Conservation (phyloP, 2,329 filamentous ascomycete species). For the Aspergillus chevalieri region DNA sequence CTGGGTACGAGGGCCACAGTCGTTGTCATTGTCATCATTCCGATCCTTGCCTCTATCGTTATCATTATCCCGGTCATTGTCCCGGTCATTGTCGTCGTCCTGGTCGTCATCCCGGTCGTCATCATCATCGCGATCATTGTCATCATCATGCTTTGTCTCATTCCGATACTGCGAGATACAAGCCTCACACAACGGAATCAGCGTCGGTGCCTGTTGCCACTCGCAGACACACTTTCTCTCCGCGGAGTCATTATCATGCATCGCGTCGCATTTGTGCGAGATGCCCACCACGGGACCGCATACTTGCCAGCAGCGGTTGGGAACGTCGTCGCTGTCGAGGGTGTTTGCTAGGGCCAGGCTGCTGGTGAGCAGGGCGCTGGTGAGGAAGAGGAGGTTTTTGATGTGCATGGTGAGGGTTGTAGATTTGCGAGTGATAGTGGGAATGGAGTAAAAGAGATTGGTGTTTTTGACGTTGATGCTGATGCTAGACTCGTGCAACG, state of each 20-base stretch:
- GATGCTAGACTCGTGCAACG: not conserved
- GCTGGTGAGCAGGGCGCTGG: constrained; percentile 18
- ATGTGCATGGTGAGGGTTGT: constrained; percentile 13
- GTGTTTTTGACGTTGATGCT: constrained; percentile 1
- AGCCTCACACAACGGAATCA: constrained; percentile 27
- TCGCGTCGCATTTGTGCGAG: constrained; percentile 18
- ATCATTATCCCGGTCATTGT: constrained; percentile 1
- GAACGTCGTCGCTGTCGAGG: constrained; percentile 24
- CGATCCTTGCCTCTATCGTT: constrained; percentile 8
- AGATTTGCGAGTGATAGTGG: not conserved
- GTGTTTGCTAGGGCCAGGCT: constrained; percentile 18
- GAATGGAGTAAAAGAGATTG: not conserved
- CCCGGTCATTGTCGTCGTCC: constrained; percentile 8
- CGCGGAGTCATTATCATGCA: constrained; percentile 18
- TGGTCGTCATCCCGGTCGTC: constrained; percentile 7
- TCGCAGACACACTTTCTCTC: constrained; percentile 25
- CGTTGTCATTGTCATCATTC: constrained; percentile 6
- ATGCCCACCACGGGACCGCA: constrained; percentile 20
- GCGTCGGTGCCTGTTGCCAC: constrained; percentile 18
- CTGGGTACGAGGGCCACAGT: constrained; percentile 4
- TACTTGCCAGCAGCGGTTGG: constrained; percentile 20
- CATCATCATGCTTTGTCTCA: constrained; percentile 7
- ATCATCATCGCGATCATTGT: constrained; percentile 13
- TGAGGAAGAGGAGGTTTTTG: constrained; percentile 17
- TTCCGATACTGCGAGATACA: constrained; percentile 24